These are phyloP conservation scores for Hysterangium stoloniferum DNA, from an alignment of 768 basidiomycete species.

Conservation along the genomic window DNA sequence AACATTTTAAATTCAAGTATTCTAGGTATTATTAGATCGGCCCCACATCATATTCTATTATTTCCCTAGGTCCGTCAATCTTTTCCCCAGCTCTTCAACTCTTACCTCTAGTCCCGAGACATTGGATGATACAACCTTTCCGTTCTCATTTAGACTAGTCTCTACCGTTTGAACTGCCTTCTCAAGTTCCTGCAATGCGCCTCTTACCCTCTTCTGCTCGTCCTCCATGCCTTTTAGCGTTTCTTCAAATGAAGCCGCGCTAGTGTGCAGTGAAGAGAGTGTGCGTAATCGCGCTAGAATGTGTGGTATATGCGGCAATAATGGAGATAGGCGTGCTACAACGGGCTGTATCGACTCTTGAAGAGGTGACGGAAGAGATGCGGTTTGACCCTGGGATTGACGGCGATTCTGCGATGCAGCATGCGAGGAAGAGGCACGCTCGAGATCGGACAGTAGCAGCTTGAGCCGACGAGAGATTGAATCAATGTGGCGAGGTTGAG, in stretches of 20 bases:
- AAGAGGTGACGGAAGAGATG: slow-evolving; percentile 24
- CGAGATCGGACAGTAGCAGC: slow-evolving; percentile 85
- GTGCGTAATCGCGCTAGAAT: slow-evolving; percentile 85
- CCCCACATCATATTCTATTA: too few relatives aligned
- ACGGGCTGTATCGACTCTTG: slow-evolving; percentile 62
- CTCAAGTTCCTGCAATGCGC: slow-evolving; percentile 58
- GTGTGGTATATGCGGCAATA: slow-evolving; percentile 79
- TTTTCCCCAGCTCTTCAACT: slow-evolving; percentile 39
- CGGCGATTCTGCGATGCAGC: slow-evolving; percentile 19
- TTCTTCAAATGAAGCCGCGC: slow-evolving; percentile 69
- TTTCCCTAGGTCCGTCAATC: too few relatives aligned
- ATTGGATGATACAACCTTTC: slow-evolving; percentile 62
- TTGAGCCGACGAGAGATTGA: slow-evolving; percentile 92
- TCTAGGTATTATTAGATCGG: too few relatives aligned
- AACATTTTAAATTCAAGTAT: too few relatives aligned
- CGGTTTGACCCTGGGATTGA: slow-evolving; percentile 13
- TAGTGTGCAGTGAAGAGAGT: slow-evolving; percentile 70
- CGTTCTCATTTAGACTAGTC: slow-evolving; percentile 67
- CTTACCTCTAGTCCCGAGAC: slow-evolving; percentile 60
- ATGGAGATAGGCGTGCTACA: slow-evolving; percentile 61
- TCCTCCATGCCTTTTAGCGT: slow-evolving; percentile 61
- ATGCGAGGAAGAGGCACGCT: slow-evolving; percentile 51
- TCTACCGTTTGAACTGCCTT: slow-evolving; percentile 67
- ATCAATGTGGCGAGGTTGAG: slow-evolving; percentile 94
- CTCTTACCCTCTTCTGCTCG: slow-evolving; percentile 59